Evolutionary conservation across 2,329 filamentous ascomycete species (phyloP), one percentile per base, ranked within the genome.

Genomic region (Neofusicoccum cordaticola): DNA sequence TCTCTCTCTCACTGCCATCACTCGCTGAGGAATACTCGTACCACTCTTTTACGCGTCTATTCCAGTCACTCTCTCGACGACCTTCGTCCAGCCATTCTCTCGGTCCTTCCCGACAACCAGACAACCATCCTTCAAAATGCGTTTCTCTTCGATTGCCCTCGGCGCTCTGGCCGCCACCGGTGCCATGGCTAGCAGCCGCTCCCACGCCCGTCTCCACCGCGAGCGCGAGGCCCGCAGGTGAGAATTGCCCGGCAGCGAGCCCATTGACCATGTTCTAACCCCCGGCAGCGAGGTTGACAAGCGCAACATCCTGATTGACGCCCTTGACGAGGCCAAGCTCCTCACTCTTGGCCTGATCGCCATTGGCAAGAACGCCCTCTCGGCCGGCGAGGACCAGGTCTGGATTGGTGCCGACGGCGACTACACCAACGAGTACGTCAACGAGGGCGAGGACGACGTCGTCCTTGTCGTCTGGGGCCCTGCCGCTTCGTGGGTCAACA

Each of bases 381-480:
- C 45, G 56, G 64, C 68, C 67, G 72, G 72, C 66, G 73, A 71
- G 37, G 69, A 60, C 41, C 35, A 52, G 37, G 74, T 75, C 64
- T 79, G 76, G 77, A 66, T 78, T 22, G 76, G 77, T 31, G 63
- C 65, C 13, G 74, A 75, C 65, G 69, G 75, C 63, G 62, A 67
- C 17, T 77, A 73, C 72, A 73, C 70, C 64, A 71, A 71, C 60
- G 72, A 74, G 58, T 75, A 77, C 71, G 73, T 63, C 70, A 79
- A 79, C 73, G 67, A 71, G 58, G 70, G 68, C 52, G 67, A 66
- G 47, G 66, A 75, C 48, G 69, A 74, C 56, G 65, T 73, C 44
- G 69, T 76, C 56, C 67, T 78, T 61, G 73, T 74, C 66, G 75
- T 76, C 72, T 79, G 77, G 77, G 70, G 71, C 60, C 67, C 70